Evolutionary conservation across 176 grass and related monocot species (phyloP), one percentile per base, ranked within the genome.

Genomic region (Luzula sylvatica): DNA sequence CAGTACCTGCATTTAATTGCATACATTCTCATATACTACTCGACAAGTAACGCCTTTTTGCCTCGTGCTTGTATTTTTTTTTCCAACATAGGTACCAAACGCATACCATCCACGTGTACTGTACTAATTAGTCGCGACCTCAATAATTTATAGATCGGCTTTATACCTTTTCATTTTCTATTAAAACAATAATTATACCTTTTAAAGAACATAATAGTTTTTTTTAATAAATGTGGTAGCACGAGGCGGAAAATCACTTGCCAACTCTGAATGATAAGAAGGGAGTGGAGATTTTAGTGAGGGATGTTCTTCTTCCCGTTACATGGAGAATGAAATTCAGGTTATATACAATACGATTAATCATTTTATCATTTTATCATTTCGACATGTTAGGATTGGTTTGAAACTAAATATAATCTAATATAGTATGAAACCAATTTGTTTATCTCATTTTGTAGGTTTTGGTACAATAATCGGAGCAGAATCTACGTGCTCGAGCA

Each of bases 401-500:
- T 35, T 35, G 9, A 35, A 35, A 35, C 5, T 4, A 35, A 9
- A 35, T 35, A n/a, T n/a, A n/a, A n/a, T n/a, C n/a, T n/a, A n/a
- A n/a, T n/a, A n/a, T n/a, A n/a, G n/a, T n/a, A n/a, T n/a, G n/a
- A n/a, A n/a, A n/a, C n/a, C n/a, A n/a, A n/a, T n/a, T 18, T n/a
- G 18, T 52, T 27, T 56, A 27, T 35, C 9, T 38, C 16, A 2
- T 59, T 59, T 60, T 46, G 7, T 19, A 60, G 26, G 55, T 60
- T 60, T 60, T 60, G 55, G 55, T n/a, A 6, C 4, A 60, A 60
- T 28, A 60, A 15, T 60, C 4, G 17, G 7, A 21, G 55, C 8
- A 30, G 26, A 60, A 18, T 60, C 6, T 60, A 15, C 40, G 55
- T 60, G 14, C 38, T 60, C 13, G 55, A 60, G 40, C 7, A 60